phyloP scores from a whole-genome alignment of 2,329 filamentous ascomycete species.

The Diaporthe ampelina region DNA sequence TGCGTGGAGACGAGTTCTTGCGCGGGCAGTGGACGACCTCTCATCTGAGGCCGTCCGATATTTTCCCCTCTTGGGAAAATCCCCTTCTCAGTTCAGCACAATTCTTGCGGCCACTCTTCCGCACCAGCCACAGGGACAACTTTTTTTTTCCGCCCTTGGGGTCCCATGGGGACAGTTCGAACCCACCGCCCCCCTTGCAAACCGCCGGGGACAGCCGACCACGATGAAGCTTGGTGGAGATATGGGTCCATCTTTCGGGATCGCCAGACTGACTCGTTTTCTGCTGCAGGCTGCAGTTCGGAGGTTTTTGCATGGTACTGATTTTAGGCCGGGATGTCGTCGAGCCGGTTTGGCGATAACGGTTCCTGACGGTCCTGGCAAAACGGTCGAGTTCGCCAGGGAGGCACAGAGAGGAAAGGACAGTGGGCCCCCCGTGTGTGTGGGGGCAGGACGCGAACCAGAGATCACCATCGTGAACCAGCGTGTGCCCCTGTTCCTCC shows the following conservation, averaged over 20 bases:
- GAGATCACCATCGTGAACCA: conserved; percentile 16
- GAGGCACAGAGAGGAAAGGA: background rate
- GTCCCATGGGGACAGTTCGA: conserved; percentile 13
- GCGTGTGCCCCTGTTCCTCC: background rate
- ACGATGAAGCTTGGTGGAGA: conserved; percentile 22
- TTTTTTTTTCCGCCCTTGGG: conserved; percentile 17
- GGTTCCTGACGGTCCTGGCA: background rate
- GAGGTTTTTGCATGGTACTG: conserved; percentile 27
- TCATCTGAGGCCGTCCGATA: background rate
- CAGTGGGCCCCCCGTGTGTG: background rate
- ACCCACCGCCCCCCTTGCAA: conserved; percentile 32
- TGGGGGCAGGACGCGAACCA: background rate
- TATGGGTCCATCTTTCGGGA: conserved; percentile 29
- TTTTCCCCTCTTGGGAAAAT: background rate
- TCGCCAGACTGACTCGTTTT: conserved; percentile 32
- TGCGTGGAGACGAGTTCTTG: too few species aligned
- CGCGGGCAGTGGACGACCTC: too few species aligned
- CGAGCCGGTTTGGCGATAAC: background rate
- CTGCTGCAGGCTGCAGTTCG: conserved; percentile 9
- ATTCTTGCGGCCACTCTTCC: background rate
- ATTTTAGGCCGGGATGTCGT: conserved; percentile 5
- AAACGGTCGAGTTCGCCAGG: background rate
- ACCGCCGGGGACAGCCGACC: conserved; percentile 36
- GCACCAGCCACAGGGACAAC: conserved; percentile 1
- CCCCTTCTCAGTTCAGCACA: background rate